A percentile compares a stretch with the other conserved stretches of the same genome.
phyloP scores from a whole-genome alignment of 768 basidiomycete genomes.

The Coprinopsis sp. region DNA sequence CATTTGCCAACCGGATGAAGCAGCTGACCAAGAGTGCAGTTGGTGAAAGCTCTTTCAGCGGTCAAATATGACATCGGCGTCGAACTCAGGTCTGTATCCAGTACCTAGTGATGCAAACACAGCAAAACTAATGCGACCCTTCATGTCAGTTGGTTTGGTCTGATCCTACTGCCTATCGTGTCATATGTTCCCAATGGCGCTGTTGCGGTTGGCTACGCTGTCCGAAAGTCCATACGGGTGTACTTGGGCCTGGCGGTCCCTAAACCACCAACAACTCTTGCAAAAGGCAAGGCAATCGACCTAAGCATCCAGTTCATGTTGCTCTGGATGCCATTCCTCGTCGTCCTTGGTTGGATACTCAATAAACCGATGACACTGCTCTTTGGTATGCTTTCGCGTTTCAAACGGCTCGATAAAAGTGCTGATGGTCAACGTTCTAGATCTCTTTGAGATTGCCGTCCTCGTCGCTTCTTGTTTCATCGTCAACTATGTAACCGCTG shows the following conservation, averaged over 20 bases:
- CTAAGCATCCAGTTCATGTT: constrained; percentile 73
- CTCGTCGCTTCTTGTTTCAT: constrained; percentile 67
- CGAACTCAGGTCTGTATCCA: constrained; percentile 43
- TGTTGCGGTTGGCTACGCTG: constrained; percentile 54
- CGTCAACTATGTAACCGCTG: constrained; percentile 77
- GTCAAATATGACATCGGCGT: constrained; percentile 43
- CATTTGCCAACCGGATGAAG: no score
- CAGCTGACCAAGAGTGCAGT: no score
- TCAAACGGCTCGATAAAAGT: background rate
- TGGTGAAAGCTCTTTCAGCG: constrained; percentile 60
- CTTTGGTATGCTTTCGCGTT: constrained; percentile 46
- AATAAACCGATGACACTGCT: constrained; percentile 56
- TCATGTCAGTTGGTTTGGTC: constrained; percentile 58
- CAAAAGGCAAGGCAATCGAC: constrained; percentile 68
- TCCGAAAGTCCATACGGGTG: constrained; percentile 22
- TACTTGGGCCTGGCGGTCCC: constrained; percentile 29
- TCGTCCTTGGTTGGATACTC: constrained; percentile 66
- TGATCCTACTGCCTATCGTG: constrained; percentile 66
- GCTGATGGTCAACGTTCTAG: constrained; percentile 27
- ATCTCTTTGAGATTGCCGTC: constrained; percentile 63
- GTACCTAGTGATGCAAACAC: background rate
- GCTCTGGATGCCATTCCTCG: constrained; percentile 75
- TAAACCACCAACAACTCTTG: constrained; percentile 50
- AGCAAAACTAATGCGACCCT: background rate
- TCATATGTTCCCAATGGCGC: constrained; percentile 71